Base-by-base conservation (phyloP, 306 rosid genomes). In the Hippophae tibetana region DNA sequence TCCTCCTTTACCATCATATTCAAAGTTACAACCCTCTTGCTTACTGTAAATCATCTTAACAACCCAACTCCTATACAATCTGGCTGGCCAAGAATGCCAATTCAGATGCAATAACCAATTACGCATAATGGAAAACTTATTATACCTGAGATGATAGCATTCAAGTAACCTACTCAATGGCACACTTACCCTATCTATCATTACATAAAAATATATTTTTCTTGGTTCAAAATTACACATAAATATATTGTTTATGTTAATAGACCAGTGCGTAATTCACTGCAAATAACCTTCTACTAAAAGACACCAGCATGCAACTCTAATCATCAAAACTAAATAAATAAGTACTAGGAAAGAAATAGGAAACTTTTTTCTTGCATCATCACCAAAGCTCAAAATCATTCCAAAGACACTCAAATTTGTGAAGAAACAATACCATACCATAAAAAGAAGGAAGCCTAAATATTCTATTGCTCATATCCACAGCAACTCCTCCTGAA, bases 371-470 rank as follows among this genome's bases (percentile, higher is more conserved):
- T 25, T 49, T 9, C 41, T 49, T 4, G n/a, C 5, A 46, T 0
- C 8, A 8, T 51, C 18, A 51, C n/a, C 9, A 53, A 53, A 53
- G 57, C 12, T 49, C 40, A 38, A 10, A 8, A 23, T 3, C 7
- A 13, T 62, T 58, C 10, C 13, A 13, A 13, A 6, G 26, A 14
- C 10, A 7, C 18, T 10, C 27, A 5, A 57, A 67, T 9, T 10
- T 23, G 43, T 42, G 14, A 46, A 65, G 6, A 70, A 65, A 62
- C 55, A 65, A 63, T 51, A 72, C 46, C 69, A 68, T 90, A 92
- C 98, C 83, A 68, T 74, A 78, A 76, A 87, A 85, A 41, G 98
- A 92, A 72, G 84, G 86, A 48, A 92, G 90, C 63, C 83, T 69
- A 62, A 76, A 87, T 67, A 92, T 87, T 85, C 95, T 80, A 26